Conservation (phyloP, 1,284 basidiomycete species). For the Phellopilus nigrolimitatus region DNA sequence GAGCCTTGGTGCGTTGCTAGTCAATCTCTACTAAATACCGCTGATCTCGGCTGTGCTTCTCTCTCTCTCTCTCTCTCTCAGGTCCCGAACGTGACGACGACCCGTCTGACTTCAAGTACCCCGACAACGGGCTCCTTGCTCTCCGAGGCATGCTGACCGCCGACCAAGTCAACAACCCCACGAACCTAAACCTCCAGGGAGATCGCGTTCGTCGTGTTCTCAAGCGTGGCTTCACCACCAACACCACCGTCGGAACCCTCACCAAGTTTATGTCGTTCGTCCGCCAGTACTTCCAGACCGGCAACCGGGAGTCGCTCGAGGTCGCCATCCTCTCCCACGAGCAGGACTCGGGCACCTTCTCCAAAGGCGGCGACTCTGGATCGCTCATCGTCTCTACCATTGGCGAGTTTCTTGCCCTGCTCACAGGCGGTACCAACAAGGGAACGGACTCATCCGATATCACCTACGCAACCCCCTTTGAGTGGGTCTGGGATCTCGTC, state of each 20-base stretch:
- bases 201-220: constrained; percentile 28
- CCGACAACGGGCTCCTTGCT: constrained; percentile 16
- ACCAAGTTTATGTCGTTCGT: constrained; percentile 29
- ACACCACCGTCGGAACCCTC: constrained; percentile 32
- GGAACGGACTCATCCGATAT: constrained; percentile 28
- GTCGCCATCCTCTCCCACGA: constrained; percentile 29
- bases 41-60: constrained; percentile 23
- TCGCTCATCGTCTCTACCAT: constrained; percentile 28
- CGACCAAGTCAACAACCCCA: constrained; percentile 19
- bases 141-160: constrained; percentile 19
- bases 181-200: constrained; percentile 20
- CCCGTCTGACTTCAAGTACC: constrained; percentile 23
- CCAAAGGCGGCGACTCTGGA: constrained; percentile 35
- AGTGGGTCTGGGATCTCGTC: constrained; percentile 31
- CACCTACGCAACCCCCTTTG: constrained; percentile 31
- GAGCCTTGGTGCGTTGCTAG: constrained; percentile 34
- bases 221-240: constrained; percentile 31
- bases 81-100: constrained; percentile 21
- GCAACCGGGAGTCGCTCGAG: constrained; percentile 30
- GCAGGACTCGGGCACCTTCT: constrained; percentile 30
- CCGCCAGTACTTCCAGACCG: constrained; percentile 28
- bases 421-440: constrained; percentile 30
- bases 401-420: constrained; percentile 29
- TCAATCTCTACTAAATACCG: constrained; percentile 34
- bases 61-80: constrained; percentile 27